Percentiles rank a stretch among this genome's conserved stretches.
phyloP scores from a whole-genome alignment of 1,139 yeast species.

The Zygosaccharomyces sapae region DNA sequence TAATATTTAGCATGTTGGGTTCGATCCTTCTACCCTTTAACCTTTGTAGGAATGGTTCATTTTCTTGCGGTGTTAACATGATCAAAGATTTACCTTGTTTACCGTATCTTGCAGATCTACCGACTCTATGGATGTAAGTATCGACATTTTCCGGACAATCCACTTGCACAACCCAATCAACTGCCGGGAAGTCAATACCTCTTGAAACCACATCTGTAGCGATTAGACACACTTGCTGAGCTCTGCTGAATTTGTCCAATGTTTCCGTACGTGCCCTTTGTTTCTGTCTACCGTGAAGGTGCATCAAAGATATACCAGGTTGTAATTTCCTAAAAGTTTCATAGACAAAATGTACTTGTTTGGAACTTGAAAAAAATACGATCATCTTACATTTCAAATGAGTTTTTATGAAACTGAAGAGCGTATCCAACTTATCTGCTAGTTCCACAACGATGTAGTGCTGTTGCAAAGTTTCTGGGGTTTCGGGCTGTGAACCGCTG shows the following conservation, averaged over 20 bases:
- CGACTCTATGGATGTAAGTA: constrained; percentile 94
- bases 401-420: constrained; percentile 86
- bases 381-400: constrained; percentile 81
- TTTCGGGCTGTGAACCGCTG: constrained; percentile 50
- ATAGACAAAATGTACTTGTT: constrained; percentile 90
- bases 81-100: constrained; percentile 80
- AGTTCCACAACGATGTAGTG: constrained; percentile 68
- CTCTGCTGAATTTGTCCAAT: constrained; percentile 75
- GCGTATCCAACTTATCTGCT: constrained; percentile 75
- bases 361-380: constrained; percentile 87
- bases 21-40: constrained; percentile 62
- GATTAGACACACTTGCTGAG: constrained; percentile 82
- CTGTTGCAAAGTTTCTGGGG: constrained; percentile 84
- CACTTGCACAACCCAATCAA: constrained; percentile 94
- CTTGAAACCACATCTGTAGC: constrained; percentile 98
- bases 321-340: constrained; percentile 88
- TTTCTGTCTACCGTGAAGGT: constrained; percentile 91
- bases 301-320: constrained; percentile 92
- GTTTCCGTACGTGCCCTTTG: constrained; percentile 92
- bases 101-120: constrained; percentile 93
- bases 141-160: constrained; percentile 97
- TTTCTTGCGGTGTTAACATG: constrained; percentile 81
- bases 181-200: constrained; percentile 95
- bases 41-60: constrained; percentile 67
- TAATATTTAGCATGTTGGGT: constrained; percentile 67